phyloP scores from a whole-genome alignment of 1,284 basidiomycete species.

The Moniliophthora roreri region DNA sequence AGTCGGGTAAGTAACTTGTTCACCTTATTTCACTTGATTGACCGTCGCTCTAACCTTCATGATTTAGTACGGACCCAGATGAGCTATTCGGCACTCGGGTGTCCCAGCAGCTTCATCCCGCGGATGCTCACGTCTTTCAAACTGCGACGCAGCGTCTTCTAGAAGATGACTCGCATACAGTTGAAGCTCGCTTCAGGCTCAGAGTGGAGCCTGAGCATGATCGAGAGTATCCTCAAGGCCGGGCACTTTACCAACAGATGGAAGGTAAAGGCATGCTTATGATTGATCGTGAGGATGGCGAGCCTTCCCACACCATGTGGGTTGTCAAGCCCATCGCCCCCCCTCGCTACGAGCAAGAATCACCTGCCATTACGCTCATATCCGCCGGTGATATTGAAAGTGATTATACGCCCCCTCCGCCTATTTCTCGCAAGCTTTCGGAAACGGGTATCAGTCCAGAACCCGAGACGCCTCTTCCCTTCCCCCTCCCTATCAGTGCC shows the following conservation, averaged over 20 bases:
- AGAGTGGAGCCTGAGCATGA: slow-evolving; percentile 66
- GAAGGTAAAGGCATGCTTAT: slow-evolving; percentile 99
- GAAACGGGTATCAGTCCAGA: slow-evolving; percentile 32
- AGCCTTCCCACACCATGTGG: slow-evolving; percentile 98
- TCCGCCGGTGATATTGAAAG: slow-evolving; percentile 44
- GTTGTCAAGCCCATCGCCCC: slow-evolving; percentile 86
- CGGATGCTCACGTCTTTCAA: slow-evolving; percentile 85
- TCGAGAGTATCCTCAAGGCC: slow-evolving; percentile 47
- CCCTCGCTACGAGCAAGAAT: slow-evolving; percentile 64
- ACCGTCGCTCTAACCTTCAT: slow-evolving; percentile 13
- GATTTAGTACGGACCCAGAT: slow-evolving; percentile 79
- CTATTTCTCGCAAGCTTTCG: slow-evolving; percentile 4
- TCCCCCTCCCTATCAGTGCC: slow-evolving; percentile 73
- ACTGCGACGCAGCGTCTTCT: slow-evolving; percentile 86
- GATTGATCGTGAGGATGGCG: slow-evolving; percentile 85
- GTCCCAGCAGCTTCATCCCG: slow-evolving; percentile 78
- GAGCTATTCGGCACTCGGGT: slow-evolving; percentile 81
- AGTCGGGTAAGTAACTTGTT: slow-evolving; percentile 71
- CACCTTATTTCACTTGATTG: slow-evolving; percentile 10
- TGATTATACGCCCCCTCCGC: slow-evolving; percentile 25
- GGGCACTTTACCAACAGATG: slow-evolving; percentile 79
- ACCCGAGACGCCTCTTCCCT: slow-evolving; percentile 67
- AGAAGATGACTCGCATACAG: slow-evolving; percentile 91
- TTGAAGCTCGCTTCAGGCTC: slow-evolving; percentile 90
- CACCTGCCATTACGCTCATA: slow-evolving; percentile 56